Conservation (phyloP, 495 filamentous ascomycete species). For the Penicillium pulvis region DNA sequence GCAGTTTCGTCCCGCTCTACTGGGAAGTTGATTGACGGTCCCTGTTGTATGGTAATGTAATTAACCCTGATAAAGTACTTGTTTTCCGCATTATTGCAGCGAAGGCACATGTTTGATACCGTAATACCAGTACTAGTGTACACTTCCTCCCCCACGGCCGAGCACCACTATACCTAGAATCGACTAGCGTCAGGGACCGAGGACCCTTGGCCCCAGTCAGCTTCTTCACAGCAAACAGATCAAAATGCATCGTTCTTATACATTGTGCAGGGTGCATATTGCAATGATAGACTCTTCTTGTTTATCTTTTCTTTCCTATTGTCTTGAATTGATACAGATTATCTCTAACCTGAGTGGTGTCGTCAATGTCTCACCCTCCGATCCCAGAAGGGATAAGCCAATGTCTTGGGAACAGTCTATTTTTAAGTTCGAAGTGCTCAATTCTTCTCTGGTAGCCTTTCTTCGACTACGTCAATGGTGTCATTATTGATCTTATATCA, state of each 20-base stretch:
- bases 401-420: neutral
- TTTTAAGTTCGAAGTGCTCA: neutral
- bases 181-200: conserved; percentile 28
- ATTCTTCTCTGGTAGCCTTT: too few species aligned
- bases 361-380: conserved; percentile 5
- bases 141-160: conserved; percentile 9
- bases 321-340: neutral
- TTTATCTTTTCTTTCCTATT: neutral
- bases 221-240: neutral
- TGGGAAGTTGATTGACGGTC: neutral
- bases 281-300: too few species aligned
- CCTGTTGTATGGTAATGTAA: conserved; percentile 7
- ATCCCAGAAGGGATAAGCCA: conserved; percentile 14
- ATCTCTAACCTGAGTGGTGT: neutral
- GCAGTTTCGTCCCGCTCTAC: conserved; percentile 1
- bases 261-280: too few species aligned
- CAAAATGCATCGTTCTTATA: neutral
- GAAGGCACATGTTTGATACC: neutral
- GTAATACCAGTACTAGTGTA: conserved; percentile 3
- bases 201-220: conserved; percentile 12
- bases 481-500: too few species aligned
- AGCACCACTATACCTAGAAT: conserved; percentile 10
- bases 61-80: neutral
- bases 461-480: too few species aligned
- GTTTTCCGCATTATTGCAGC: neutral